Conservation (phyloP, 2,329 filamentous ascomycete species). For the Macrophomina phaseolina region DNA sequence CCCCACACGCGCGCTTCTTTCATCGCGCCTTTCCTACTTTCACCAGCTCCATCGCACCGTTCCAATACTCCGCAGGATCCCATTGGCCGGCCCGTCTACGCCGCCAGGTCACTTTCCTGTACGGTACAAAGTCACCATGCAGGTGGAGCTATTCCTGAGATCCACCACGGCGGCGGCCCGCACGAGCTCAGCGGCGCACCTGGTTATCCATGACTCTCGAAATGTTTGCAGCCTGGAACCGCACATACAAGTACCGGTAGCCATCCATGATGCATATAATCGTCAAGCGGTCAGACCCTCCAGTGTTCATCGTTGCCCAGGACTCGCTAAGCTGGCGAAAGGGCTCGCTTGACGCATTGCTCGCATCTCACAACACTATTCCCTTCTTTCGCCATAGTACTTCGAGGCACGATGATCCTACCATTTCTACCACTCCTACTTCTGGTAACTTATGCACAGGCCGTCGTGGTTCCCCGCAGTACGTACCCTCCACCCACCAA, state of each 20-base stretch:
- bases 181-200: background rate
- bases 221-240: background rate
- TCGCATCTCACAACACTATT: background rate
- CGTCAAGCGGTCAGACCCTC: background rate
- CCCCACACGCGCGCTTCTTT: slow-evolving; percentile 11
- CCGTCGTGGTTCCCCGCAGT: background rate
- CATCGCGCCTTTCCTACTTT: slow-evolving; percentile 6
- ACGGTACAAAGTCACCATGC: slow-evolving; percentile 6
- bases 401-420: background rate
- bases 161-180: slow-evolving; percentile 15
- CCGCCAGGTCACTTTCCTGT: slow-evolving; percentile 3
- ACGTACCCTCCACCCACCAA: background rate
- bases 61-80: background rate
- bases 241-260: slow-evolving; percentile 13
- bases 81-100: background rate
- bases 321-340: background rate
- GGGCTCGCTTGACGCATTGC: background rate
- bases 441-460: background rate
- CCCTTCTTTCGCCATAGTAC: background rate
- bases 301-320: background rate
- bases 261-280: background rate
- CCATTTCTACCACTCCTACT: background rate
- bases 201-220: background rate
- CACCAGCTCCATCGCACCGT: background rate
- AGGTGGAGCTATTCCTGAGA: slow-evolving; percentile 15